Evolutionary conservation across 2,329 filamentous ascomycete species (phyloP).

Genomic region (Sporothrix luriei): DNA sequence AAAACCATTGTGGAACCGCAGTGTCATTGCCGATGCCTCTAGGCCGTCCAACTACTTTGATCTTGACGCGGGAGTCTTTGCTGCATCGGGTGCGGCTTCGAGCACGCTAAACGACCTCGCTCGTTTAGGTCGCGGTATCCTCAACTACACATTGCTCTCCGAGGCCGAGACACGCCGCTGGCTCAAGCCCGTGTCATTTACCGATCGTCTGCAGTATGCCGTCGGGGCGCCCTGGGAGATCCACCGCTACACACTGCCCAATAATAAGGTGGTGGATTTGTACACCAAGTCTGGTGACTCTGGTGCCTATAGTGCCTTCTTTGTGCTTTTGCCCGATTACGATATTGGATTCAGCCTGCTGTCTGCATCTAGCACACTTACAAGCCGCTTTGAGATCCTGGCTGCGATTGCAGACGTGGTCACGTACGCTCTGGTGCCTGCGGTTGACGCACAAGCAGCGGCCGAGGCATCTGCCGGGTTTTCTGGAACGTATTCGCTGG

Average conservation of each 20-base stretch:
- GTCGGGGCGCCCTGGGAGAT: conserved; percentile 56
- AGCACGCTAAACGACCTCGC: conserved; percentile 44
- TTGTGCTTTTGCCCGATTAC: conserved; percentile 52
- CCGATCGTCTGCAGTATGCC: conserved; percentile 44
- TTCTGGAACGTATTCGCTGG: conserved; percentile 45
- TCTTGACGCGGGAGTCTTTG: conserved; percentile 1
- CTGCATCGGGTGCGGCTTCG: conserved; percentile 27
- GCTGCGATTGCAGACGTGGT: conserved; percentile 40
- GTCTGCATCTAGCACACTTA: conserved; percentile 37
- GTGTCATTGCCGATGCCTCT: conserved; percentile 1
- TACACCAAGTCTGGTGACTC: conserved; percentile 53
- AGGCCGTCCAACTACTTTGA: conserved; percentile 21
- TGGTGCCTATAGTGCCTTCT: conserved; percentile 46
- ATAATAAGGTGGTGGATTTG: conserved; percentile 49
- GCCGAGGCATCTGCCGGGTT: conserved; percentile 42
- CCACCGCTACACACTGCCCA: conserved; percentile 44
- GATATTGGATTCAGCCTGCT: conserved; percentile 49
- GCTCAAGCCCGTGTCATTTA: conserved; percentile 50
- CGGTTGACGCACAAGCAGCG: conserved; percentile 49
- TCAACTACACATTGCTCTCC: conserved; percentile 48
- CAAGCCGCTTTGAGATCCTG: conserved; percentile 22
- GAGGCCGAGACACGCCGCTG: conserved; percentile 47
- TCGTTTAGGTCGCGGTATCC: conserved; percentile 48
- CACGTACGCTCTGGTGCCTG: conserved; percentile 45
- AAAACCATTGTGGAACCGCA: background rate